Evolutionary conservation across 2,329 filamentous ascomycete genomes (phyloP).

Genomic region (Emmonsiellopsis sp.): DNA sequence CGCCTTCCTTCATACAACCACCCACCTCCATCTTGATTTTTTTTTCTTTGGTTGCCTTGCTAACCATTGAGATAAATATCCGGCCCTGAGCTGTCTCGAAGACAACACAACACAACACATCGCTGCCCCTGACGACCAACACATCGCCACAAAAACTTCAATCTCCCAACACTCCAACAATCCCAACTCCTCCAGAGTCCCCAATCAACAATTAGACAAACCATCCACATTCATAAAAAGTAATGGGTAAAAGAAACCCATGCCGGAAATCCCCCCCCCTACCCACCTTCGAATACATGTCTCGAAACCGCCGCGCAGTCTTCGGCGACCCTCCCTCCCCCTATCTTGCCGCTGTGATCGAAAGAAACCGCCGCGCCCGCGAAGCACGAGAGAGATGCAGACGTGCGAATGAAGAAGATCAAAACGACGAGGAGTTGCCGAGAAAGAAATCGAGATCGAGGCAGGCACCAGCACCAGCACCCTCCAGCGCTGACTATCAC

Average conservation of each 20-base stretch:
- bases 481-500: too few relatives aligned
- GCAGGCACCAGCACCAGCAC: too few relatives aligned
- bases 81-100: too few relatives aligned
- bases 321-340: conserved; percentile 1
- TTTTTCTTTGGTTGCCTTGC: too few relatives aligned
- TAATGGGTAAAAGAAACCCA: neutral
- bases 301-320: neutral
- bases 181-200: too few relatives aligned
- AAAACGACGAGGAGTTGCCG: neutral
- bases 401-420: neutral
- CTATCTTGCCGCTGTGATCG: neutral
- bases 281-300: conserved; percentile 1
- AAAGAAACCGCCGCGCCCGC: neutral
- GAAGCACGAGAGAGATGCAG: neutral
- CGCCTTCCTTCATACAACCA: too few relatives aligned
- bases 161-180: too few relatives aligned
- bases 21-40: too few relatives aligned
- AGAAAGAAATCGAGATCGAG: neutral
- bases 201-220: neutral
- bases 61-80: too few relatives aligned
- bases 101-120: too few relatives aligned
- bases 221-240: neutral
- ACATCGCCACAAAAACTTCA: too few relatives aligned
- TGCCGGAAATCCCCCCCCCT: neutral
- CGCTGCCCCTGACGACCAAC: too few relatives aligned